A percentile compares a stretch with the other conserved stretches of the same genome.
These are phyloP conservation scores for Xylariaceae sp. DNA, from an alignment of 2,329 filamentous ascomycete species.

Conservation along the genomic window DNA sequence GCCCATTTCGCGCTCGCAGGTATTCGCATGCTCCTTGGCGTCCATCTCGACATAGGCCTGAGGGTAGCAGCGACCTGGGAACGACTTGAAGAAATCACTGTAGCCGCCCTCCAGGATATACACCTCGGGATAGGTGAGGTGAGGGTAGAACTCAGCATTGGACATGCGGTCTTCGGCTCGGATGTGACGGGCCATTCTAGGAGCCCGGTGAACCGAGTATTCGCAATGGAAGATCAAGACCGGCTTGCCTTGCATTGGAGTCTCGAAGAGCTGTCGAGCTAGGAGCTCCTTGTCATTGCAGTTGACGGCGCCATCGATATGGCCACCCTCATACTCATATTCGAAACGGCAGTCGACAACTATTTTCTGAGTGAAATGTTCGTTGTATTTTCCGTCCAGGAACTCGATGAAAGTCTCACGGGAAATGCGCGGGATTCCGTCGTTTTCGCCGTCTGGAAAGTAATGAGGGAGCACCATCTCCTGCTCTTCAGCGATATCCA, in stretches of 20 bases:
- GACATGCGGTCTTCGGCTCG: slow-evolving; percentile 80
- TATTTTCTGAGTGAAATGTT: slow-evolving; percentile 72
- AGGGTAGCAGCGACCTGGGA: slow-evolving; percentile 78
- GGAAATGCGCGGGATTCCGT: slow-evolving; percentile 83
- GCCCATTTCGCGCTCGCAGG: slow-evolving; percentile 91
- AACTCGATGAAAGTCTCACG: slow-evolving; percentile 79
- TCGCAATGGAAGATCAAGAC: slow-evolving; percentile 95
- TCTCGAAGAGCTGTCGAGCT: slow-evolving; percentile 70
- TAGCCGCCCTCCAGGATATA: slow-evolving; percentile 97
- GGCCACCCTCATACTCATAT: slow-evolving; percentile 95
- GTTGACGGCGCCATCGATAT: slow-evolving; percentile 90
- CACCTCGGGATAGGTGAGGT: slow-evolving; percentile 89
- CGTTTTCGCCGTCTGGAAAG: slow-evolving; percentile 69
- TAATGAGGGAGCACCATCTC: slow-evolving; percentile 79
- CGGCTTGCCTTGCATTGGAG: slow-evolving; percentile 62
- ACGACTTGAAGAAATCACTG: slow-evolving; percentile 80
- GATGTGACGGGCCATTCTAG: slow-evolving; percentile 91
- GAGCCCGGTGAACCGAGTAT: slow-evolving; percentile 93
- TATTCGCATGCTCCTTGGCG: slow-evolving; percentile 82
- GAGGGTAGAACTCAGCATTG: slow-evolving; percentile 82
- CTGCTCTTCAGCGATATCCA: slow-evolving; percentile 75
- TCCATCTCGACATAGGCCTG: slow-evolving; percentile 98
- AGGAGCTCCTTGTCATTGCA: slow-evolving; percentile 94
- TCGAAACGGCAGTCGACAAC: slow-evolving; percentile 97
- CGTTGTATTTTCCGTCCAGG: slow-evolving; percentile 75